A percentile compares a stretch with the other conserved stretches of the same genome.
phyloP scores from a whole-genome alignment of 2,329 filamentous ascomycete genomes.

The Ophiognomonia clavigignenti-juglandacearum region DNA sequence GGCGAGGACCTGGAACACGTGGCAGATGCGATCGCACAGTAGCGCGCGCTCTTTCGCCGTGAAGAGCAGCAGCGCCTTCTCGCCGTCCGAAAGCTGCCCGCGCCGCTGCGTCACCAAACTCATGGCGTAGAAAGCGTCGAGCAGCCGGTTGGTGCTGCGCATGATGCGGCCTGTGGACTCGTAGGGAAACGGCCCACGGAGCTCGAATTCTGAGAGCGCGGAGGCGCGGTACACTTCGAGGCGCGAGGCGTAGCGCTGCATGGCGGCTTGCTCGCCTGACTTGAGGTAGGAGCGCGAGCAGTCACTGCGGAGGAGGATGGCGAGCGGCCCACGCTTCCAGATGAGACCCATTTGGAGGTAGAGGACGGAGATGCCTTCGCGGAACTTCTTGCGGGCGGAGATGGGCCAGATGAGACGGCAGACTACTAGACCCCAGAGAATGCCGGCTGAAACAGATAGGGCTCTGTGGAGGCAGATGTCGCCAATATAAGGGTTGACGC shows the following conservation, averaged over 20 bases:
- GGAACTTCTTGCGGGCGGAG: constrained; percentile 80
- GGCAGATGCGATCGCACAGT: constrained; percentile 83
- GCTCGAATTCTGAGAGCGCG: constrained; percentile 81
- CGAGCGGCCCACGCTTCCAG: constrained; percentile 90
- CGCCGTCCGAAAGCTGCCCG: constrained; percentile 68
- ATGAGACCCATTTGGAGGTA: constrained; percentile 94
- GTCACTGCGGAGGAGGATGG: constrained; percentile 60
- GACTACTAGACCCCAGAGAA: constrained; percentile 86
- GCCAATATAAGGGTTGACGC: constrained; percentile 74
- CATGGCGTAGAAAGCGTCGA: constrained; percentile 95
- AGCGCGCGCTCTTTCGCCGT: constrained; percentile 75
- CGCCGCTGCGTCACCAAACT: constrained; percentile 86
- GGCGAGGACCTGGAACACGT: constrained; percentile 80
- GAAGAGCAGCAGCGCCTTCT: constrained; percentile 73
- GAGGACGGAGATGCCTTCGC: constrained; percentile 82
- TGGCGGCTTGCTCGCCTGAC: constrained; percentile 78
- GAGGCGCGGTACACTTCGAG: constrained; percentile 69
- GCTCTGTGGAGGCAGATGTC: constrained; percentile 87
- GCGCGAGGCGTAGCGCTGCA: constrained; percentile 74
- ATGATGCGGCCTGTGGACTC: constrained; percentile 70
- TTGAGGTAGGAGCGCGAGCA: constrained; percentile 69
- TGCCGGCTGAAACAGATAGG: constrained; percentile 78
- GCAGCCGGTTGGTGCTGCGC: constrained; percentile 73
- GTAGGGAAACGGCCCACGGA: constrained; percentile 80
- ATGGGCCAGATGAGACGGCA: constrained; percentile 92